Base-by-base conservation (phyloP, 2,329 filamentous ascomycete species). In the Cercospora berteroae region DNA sequence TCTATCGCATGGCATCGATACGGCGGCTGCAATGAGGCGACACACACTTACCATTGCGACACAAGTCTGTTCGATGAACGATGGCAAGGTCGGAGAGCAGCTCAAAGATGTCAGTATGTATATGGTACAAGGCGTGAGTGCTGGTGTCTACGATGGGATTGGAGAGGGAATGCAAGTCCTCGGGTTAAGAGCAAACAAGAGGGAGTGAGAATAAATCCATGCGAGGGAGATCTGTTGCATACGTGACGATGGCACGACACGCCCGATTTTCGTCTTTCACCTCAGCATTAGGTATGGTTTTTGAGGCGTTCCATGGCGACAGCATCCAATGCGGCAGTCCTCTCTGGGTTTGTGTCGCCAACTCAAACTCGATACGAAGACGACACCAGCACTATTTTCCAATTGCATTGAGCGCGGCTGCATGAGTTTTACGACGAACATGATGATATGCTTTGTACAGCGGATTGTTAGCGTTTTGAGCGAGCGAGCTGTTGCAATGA, bases 131-230 rank as follows among this genome's bases (percentile, higher is more conserved):
- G 86, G 88, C 20, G 80, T 92, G 60, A 84, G 87, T 1, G 88
- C 87, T 13, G 90, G 90, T 0, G 80, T 92, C 50, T 87, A 88
- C 72, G 88, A 92, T 71, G 89, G 90, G 5, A 80, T 83, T 39
- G 83, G 82, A 1, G 83, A 87, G 68, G 86, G 86, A 0, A 80
- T 87, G 76, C 75, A 79, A 20, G 78, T 83, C 50, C 68, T 86
- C 58, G 82, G 83, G 2, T 67, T 71, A 66, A 75, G 69, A 33
- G 56, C 61, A 33, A 59, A 52, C 25, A 57, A 57, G 36, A 33
- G 29, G 18, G 39, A 59, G 42, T 57, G 64, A 66, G 39, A 58
- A 55, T 5, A 29, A 27, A 6, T 27, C 23, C 23, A 27, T 25
- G 44, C 5, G 8, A 23, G 9, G 18, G 44, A 7, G 10, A 50